A percentile compares a stretch with the other conserved stretches of the same genome.
Evolutionary conservation across 441 rosid genomes (phyloP).

Genomic region (Pelargonium australe): DNA sequence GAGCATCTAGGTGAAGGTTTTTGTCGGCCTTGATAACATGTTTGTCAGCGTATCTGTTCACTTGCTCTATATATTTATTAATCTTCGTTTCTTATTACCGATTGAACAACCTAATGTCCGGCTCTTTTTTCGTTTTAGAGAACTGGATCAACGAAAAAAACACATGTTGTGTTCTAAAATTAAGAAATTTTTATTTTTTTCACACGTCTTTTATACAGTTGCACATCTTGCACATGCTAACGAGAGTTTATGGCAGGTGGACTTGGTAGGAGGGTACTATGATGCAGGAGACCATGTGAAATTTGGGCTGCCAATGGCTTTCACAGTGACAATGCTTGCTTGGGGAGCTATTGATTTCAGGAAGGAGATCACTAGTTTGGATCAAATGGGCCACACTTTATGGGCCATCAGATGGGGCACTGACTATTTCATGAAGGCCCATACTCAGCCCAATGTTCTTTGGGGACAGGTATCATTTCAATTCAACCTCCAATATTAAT

Average conservation of each 20-base stretch:
- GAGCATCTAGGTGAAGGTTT: no score
- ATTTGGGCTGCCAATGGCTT: slow-evolving; percentile 90
- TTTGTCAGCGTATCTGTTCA: no score
- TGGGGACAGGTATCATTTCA: slow-evolving; percentile 52
- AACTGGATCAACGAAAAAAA: no score
- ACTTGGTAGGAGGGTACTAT: slow-evolving; percentile 81
- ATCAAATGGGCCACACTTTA: slow-evolving; percentile 57
- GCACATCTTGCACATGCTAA: no score
- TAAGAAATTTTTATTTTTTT: no score
- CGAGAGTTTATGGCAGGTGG: slow-evolving; percentile 34
- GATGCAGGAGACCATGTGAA: slow-evolving; percentile 95
- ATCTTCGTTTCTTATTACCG: no score
- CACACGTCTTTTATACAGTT: neutral
- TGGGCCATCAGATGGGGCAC: slow-evolving; percentile 75
- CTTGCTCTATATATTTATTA: no score
- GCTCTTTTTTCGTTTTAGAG: no score
- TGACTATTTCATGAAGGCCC: slow-evolving; percentile 75
- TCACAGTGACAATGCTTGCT: slow-evolving; percentile 61
- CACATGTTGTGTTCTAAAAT: no score
- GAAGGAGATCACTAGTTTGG: slow-evolving; percentile 42
- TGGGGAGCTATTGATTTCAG: slow-evolving; percentile 71
- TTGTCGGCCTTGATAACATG: no score
- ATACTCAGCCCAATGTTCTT: slow-evolving; percentile 57
- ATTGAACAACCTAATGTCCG: no score
- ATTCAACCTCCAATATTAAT: no score